Evolutionary conservation across 352 stramenopile species (phyloP).

Genomic region (Phytophthora megakarya): DNA sequence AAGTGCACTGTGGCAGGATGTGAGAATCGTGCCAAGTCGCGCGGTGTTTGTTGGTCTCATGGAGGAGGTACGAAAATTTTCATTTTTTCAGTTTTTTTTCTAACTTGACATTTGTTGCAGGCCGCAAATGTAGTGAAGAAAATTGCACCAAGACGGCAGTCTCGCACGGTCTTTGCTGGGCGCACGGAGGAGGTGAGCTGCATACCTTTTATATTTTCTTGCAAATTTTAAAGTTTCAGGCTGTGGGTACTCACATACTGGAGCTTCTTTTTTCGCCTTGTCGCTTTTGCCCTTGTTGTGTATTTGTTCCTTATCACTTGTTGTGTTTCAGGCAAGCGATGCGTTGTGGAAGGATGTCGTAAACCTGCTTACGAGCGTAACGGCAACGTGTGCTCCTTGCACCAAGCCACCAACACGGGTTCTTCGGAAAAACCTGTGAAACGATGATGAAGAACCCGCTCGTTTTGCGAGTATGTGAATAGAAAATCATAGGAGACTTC

Average conservation of each 20-base stretch:
- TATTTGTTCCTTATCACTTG: conserved; percentile 17
- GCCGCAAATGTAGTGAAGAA: conserved; percentile 65
- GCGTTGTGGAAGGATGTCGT: conserved; percentile 67
- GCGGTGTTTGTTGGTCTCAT: conserved; percentile 81
- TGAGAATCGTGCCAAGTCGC: conserved; percentile 76
- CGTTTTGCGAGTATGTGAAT: conserved; percentile 18
- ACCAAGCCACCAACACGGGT: conserved; percentile 28
- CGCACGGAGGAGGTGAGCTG: conserved; percentile 71
- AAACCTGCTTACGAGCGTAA: conserved; percentile 82
- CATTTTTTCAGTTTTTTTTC: neutral
- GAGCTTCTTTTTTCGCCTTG: conserved; percentile 16
- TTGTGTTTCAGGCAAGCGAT: conserved; percentile 59
- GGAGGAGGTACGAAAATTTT: conserved; percentile 50
- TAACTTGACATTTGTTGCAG: conserved; percentile 17
- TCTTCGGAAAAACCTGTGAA: conserved; percentile 17
- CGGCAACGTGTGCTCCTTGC: conserved; percentile 66
- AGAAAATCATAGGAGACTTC: conserved; percentile 28
- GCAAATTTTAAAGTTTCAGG: conserved; percentile 3
- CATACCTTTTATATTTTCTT: conserved; percentile 11
- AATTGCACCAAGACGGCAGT: conserved; percentile 75
- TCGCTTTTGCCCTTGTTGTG: conserved; percentile 18
- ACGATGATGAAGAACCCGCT: conserved; percentile 36
- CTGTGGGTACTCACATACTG: conserved; percentile 17
- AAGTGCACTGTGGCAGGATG: conserved; percentile 71
- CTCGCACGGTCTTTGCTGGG: conserved; percentile 81